These are phyloP conservation scores for Zarea fungicola DNA, from an alignment of 2,329 filamentous ascomycete species.

Conservation along the genomic window DNA sequence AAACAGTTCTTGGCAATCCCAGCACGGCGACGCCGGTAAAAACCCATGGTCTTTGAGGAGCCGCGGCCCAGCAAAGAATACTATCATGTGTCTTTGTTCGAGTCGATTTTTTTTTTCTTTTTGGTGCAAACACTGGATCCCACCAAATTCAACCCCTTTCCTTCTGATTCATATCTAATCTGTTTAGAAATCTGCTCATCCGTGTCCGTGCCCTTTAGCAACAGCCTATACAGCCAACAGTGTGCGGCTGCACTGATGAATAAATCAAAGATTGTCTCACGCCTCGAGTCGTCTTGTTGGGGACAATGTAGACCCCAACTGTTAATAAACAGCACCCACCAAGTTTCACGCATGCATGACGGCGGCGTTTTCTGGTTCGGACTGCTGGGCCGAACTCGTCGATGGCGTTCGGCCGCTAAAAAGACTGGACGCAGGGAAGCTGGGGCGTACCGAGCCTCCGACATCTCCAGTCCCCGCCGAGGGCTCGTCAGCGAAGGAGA, in stretches of 20 bases:
- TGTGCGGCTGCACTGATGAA: no score
- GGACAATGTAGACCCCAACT: no score
- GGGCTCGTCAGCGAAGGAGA: no score
- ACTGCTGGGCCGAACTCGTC: neutral
- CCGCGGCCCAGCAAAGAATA: constrained; percentile 12
- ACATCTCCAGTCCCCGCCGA: no score
- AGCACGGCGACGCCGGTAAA: neutral
- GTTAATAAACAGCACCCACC: no score
- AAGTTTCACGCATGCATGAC: no score
- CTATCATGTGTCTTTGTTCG: neutral
- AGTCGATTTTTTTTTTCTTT: neutral
- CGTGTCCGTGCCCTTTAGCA: no score
- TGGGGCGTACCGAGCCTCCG: no score
- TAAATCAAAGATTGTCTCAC: no score
- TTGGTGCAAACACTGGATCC: neutral
- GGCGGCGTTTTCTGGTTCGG: neutral
- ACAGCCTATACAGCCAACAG: no score
- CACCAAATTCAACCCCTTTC: neutral
- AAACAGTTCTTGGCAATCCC: neutral
- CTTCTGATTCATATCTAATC: neutral
- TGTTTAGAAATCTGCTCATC: no score
- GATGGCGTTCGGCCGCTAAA: constrained; percentile 5
- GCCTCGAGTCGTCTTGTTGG: no score
- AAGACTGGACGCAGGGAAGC: neutral
- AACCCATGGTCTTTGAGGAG: neutral